phyloP scores from a whole-genome alignment of 2,329 filamentous ascomycete genomes.

The Aspergillus brasiliensis region DNA sequence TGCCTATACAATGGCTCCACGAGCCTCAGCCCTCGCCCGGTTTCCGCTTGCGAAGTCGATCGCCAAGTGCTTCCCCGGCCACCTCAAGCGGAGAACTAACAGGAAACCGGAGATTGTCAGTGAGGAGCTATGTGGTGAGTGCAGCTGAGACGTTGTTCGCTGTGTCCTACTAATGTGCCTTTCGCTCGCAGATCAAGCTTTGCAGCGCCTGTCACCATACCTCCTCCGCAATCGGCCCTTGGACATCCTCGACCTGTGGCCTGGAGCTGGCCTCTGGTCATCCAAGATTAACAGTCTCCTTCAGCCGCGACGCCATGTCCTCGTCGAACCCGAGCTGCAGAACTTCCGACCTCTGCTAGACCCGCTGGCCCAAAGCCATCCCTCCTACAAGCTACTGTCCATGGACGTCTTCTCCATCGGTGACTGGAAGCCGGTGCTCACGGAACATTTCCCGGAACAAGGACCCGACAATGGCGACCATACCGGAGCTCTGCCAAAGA shows the following conservation, averaged over 20 bases:
- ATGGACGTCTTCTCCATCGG: conserved; percentile 62
- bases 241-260: conserved; percentile 85
- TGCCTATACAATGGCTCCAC: conserved; percentile 18
- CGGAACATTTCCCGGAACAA: conserved; percentile 57
- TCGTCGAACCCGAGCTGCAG: conserved; percentile 71
- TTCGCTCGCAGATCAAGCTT: conserved; percentile 59
- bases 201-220: conserved; percentile 69
- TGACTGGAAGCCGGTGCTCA: conserved; percentile 48
- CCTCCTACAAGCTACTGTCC: conserved; percentile 52
- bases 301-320: conserved; percentile 76
- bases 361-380: conserved; percentile 55
- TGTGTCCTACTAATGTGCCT: conserved; percentile 1
- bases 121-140: conserved; percentile 39
- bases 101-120: conserved; percentile 30
- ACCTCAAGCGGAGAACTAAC: conserved; percentile 11
- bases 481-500: conserved; percentile 54
- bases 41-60: conserved; percentile 28
- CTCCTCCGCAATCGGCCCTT: conserved; percentile 73
- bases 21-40: conserved; percentile 18
- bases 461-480: conserved; percentile 40
- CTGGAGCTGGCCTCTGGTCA: conserved; percentile 78
- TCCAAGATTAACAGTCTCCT: conserved; percentile 72
- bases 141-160: background rate
- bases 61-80: conserved; percentile 6
- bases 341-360: conserved; percentile 64